Evolutionary conservation across 306 rosid species (phyloP), one percentile per base, ranked within the genome.

Genomic region (Oemleria cerasiformis): DNA sequence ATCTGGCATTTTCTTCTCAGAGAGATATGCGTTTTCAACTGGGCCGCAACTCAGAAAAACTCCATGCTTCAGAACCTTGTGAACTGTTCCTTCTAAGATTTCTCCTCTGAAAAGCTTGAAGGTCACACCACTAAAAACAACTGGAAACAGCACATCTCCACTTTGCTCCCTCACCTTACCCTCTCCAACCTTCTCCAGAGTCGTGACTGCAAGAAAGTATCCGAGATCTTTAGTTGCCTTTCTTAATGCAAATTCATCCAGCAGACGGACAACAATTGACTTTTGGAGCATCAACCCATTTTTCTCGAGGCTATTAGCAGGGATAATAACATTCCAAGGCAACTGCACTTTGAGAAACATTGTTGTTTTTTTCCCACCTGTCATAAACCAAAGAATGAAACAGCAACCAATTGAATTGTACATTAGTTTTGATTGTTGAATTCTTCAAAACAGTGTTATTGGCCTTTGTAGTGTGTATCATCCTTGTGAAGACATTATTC

Each of bases 11-110:
- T 94, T 94, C 45, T 54, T 3, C n/a, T 63, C 66, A 5, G 95
- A 85, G 59, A 94, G 97, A 73, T 82, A 94, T 0, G 81, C 73
- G 55, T 83, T 85, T 81, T 91, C 95, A 19, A 94, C 64, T 2
- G 99, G 96, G 23, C 96, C 96, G 41, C 97, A 91, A 74, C 92
- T 78, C 78, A 89, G 41, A 80, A 94, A 85, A 56, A 91, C 96
- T 38, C 99, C 99, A 60, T 89, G 95, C 86, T 91, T 94, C 62
- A 89, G 72, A 65, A 91, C 91, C 74, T 86, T 89, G 82, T 91
- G 92, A 36, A 91, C 95, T 9, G 81, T 84, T 9, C 96, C 97
- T 74, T 89, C 92, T 15, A 82, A 30, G 36, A 91, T 77, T 88
- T 94, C 99, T 66, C 99, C 97, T 83, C 76, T 74, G 66, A 75